Base-by-base conservation (phyloP, 2,329 filamentous ascomycete genomes). In the Hymenotorrendiella dingleyae region DNA sequence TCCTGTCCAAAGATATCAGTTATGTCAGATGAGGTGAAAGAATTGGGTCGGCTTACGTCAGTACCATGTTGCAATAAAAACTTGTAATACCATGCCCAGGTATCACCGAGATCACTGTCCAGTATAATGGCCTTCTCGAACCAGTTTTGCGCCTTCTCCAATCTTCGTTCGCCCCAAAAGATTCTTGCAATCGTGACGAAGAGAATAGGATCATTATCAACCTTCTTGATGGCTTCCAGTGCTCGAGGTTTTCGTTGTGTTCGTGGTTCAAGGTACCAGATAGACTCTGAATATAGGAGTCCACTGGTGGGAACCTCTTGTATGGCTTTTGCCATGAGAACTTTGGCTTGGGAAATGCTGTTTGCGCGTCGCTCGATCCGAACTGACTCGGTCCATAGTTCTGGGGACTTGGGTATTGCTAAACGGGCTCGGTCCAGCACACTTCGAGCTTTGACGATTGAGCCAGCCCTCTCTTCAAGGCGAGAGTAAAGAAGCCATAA, bases 81-180 rank as follows among this genome's bases (percentile, higher is more conserved):
- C 64, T 91, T 90, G 65, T 89, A 93, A 65, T 96, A 98, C 91
- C 91, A 98, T 16, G 89, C 91, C 94, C 94, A 98, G 9, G 82
- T 86, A 68, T 98, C 94, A 38, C 93, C 93, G 38, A 80, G 69
- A 62, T 97, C 90, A 26, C 83, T 80, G 59, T 98, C 89, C 10
- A 93, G 71, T 41, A 95, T 73, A 43, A 96, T 81, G 0, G 93
- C 93, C 67, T 94, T 95, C 67, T 96, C 89, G 64, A 98, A 98
- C 93, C 93, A 98, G 52, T 80, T 90, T 65, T 90, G 85, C 3
- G 93, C 91, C 64, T 96, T 95, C 54, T 97, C 93, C 19, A 98
- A 73, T 61, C 84, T 83, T 43, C 93, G 77, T 67, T 98, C 93
- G 8, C 78, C 82, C 93, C 93, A 98, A 68, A 98, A 96, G 53